Evolutionary conservation across 2,329 filamentous ascomycete species (phyloP).

Genomic region (Pyricularia grisea): DNA sequence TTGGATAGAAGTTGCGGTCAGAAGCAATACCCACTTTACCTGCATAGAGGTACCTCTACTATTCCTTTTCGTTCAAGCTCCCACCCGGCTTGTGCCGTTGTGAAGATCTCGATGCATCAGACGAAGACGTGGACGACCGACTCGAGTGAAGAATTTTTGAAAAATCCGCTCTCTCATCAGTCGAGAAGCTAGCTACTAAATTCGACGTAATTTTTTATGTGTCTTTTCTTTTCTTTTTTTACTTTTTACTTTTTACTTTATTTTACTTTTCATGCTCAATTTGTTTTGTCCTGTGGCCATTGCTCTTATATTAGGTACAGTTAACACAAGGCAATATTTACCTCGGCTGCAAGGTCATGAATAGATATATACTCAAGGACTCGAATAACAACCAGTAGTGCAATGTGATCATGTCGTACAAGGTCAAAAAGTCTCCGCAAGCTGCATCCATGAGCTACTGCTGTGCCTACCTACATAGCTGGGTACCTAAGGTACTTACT

Average conservation of each 20-base stretch:
- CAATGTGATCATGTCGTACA: background rate
- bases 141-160: background rate
- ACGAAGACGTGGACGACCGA: background rate
- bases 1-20: slow-evolving; percentile 1
- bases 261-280: no score
- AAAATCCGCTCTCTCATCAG: background rate
- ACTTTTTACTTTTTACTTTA: no score
- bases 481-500: background rate
- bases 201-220: background rate
- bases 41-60: background rate
- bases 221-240: background rate
- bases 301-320: no score
- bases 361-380: background rate
- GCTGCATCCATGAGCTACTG: background rate
- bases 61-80: background rate
- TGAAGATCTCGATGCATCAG: background rate
- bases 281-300: no score
- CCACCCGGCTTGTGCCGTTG: background rate
- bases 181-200: background rate
- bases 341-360: background rate
- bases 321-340: background rate
- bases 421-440: background rate
- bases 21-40: background rate
- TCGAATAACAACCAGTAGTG: background rate
- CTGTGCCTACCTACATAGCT: no score